phyloP scores from a whole-genome alignment of 331 rosid species.

The Quercus phellos region DNA sequence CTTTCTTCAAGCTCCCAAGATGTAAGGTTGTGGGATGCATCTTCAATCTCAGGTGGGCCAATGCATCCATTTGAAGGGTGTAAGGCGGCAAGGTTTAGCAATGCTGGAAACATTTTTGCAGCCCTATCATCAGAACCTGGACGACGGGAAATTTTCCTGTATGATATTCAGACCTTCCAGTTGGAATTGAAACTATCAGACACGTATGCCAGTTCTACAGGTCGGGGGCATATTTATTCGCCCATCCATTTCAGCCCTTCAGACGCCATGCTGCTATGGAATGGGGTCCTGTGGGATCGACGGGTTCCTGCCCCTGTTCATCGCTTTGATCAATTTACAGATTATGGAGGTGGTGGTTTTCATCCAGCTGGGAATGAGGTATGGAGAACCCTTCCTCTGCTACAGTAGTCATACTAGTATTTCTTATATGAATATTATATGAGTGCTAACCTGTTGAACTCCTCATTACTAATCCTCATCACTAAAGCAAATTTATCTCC shows the following conservation, averaged over 20 bases:
- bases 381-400: slow-evolving; percentile 10
- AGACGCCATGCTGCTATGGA: slow-evolving; percentile 92
- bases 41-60: slow-evolving; percentile 73
- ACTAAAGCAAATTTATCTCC: neutral
- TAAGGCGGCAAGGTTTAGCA: slow-evolving; percentile 92
- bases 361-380: slow-evolving; percentile 99
- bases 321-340: slow-evolving; percentile 96
- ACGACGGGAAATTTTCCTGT: slow-evolving; percentile 73
- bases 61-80: slow-evolving; percentile 84
- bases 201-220: slow-evolving; percentile 49
- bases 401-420: neutral
- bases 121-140: slow-evolving; percentile 69
- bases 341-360: slow-evolving; percentile 98
- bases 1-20: slow-evolving; percentile 90
- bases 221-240: slow-evolving; percentile 79
- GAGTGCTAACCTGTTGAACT: too few relatives aligned
- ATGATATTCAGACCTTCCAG: slow-evolving; percentile 70
- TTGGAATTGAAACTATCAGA: slow-evolving; percentile 60
- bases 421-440: neutral
- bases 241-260: slow-evolving; percentile 78
- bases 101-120: slow-evolving; percentile 71
- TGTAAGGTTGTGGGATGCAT: slow-evolving; percentile 83
- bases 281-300: slow-evolving; percentile 92
- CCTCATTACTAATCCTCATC: neutral
- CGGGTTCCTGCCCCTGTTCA: slow-evolving; percentile 69